Base-by-base conservation (phyloP, 495 filamentous ascomycete species). In the Entonaema liquescens region DNA sequence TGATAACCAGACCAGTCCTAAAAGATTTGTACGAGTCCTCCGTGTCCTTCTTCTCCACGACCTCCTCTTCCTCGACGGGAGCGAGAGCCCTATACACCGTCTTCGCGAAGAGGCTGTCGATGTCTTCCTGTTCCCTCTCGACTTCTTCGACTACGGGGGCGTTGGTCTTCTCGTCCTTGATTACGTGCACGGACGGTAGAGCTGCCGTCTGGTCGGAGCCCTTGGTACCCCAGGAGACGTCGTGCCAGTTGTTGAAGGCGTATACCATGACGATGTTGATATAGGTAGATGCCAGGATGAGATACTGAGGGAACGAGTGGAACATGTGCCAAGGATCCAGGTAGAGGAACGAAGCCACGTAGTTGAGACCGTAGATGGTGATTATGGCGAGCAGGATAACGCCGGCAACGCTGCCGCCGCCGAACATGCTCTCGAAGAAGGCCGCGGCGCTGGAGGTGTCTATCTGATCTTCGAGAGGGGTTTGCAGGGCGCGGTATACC, bases 251-350 rank as follows among this genome's bases (percentile, higher is more conserved):
- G 88, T 93, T 95, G 90, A 97, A 99, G 61, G 94, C 94, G 82
- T 99, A 99, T 59, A 99, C 93, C 84, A 96, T 98, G 70, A 99
- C 89, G 70, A 99, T 95, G 82, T 99, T 99, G 91, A 97, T 93
- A 81, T 97, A 99, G 15, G 94, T 97, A 21, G 95, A 96, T 85
- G 95, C 94, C 74, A 97, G 86, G 31, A 96, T 84, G 68, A 98
- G 87, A 79, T 98, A 98, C 72, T 91, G 87, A 19, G 93, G 92
- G 88, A 97, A 99, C 31, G 94, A 97, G 76, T 93, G 94, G 85
- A 99, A 97, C 95, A 99, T 98, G 87, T 99, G 95, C 95, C 96
- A 99, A 21, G 95, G 95, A 78, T 99, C 95, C 73, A 97, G 85
- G 80, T 99, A 98, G 86, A 99, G 85, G 88, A 99, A 97, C 12